Conservation (phyloP, 1,284 basidiomycete species). For the Fistulina hepatica region DNA sequence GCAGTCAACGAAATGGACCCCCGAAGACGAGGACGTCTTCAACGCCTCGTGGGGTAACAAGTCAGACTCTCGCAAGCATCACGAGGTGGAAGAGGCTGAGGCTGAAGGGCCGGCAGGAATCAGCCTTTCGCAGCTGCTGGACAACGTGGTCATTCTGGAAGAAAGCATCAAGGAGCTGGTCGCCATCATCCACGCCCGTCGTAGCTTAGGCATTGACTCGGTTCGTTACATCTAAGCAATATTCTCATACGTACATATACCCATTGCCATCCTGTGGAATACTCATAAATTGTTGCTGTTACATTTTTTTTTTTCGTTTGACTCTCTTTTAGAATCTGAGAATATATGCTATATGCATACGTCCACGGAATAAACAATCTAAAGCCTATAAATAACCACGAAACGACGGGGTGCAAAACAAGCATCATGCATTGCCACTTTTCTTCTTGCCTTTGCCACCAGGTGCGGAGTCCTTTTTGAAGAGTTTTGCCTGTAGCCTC, state of each 20-base stretch:
- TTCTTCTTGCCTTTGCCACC: constrained; percentile 25
- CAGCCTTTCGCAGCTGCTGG: constrained; percentile 76
- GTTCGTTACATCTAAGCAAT: constrained; percentile 54
- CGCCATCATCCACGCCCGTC: constrained; percentile 76
- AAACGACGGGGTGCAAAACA: not conserved
- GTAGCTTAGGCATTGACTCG: constrained; percentile 80
- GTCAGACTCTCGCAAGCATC: constrained; percentile 17
- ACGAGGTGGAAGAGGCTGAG: constrained; percentile 21
- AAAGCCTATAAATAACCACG: constrained; percentile 3
- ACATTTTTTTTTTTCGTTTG: not conserved
- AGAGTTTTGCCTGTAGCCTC: constrained; percentile 48
- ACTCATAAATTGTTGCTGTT: not conserved
- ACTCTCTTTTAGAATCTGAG: not conserved
- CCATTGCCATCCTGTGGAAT: constrained; percentile 9
- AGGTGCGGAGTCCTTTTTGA: constrained; percentile 24
- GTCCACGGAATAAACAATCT: constrained; percentile 6
- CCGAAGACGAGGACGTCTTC: constrained; percentile 61
- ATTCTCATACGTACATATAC: constrained; percentile 10
- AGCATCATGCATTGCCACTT: constrained; percentile 21
- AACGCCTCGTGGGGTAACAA: constrained; percentile 47
- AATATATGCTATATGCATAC: constrained; percentile 1
- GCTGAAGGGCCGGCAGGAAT: constrained; percentile 36
- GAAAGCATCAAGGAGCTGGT: constrained; percentile 92
- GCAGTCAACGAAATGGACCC: constrained; percentile 37
- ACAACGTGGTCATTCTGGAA: constrained; percentile 93